Percentiles rank a stretch among this genome's conserved stretches.
Conservation (phyloP, 2,329 filamentous ascomycete species). For the Cercospora janseana region DNA sequence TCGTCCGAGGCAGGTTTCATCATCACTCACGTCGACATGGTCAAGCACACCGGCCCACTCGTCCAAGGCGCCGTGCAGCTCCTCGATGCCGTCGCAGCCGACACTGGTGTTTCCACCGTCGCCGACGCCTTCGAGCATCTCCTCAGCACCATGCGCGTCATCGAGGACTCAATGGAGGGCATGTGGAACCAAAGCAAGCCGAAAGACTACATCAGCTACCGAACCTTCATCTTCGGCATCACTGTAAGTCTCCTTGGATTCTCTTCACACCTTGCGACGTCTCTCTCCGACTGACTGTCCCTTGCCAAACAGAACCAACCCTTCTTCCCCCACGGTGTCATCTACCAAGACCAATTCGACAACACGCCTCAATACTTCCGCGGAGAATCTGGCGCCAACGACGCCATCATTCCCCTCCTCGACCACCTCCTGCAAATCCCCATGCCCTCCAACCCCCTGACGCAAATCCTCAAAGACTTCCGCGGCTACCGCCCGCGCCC, state of each 20-base stretch:
- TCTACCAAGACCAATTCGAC: slow-evolving; percentile 76
- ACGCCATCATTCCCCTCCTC: slow-evolving; percentile 83
- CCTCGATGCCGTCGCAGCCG: slow-evolving; percentile 53
- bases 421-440: slow-evolving; percentile 82
- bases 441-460: slow-evolving; percentile 88
- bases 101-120: slow-evolving; percentile 23
- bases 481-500: slow-evolving; percentile 84
- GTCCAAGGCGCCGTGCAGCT: slow-evolving; percentile 69
- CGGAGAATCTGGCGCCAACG: slow-evolving; percentile 90
- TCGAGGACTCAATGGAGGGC: slow-evolving; percentile 40
- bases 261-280: too few species aligned
- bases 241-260: slow-evolving; percentile 45
- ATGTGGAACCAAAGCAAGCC: slow-evolving; percentile 93
- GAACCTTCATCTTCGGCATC: slow-evolving; percentile 96
- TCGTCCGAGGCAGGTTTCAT: slow-evolving; percentile 95
- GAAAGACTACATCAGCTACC: slow-evolving; percentile 80
- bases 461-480: slow-evolving; percentile 84
- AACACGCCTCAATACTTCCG: slow-evolving; percentile 73
- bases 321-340: slow-evolving; percentile 90
- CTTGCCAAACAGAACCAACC: slow-evolving; percentile 60
- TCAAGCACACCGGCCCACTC: slow-evolving; percentile 75
- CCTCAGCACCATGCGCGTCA: slow-evolving; percentile 35
- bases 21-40: slow-evolving; percentile 95
- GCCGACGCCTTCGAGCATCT: slow-evolving; percentile 31
- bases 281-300: background rate